A percentile compares a stretch with the other conserved stretches of the same genome.
phyloP scores from a whole-genome alignment of 83 land plant genomes.

The Diphasiastrum complanatum region DNA sequence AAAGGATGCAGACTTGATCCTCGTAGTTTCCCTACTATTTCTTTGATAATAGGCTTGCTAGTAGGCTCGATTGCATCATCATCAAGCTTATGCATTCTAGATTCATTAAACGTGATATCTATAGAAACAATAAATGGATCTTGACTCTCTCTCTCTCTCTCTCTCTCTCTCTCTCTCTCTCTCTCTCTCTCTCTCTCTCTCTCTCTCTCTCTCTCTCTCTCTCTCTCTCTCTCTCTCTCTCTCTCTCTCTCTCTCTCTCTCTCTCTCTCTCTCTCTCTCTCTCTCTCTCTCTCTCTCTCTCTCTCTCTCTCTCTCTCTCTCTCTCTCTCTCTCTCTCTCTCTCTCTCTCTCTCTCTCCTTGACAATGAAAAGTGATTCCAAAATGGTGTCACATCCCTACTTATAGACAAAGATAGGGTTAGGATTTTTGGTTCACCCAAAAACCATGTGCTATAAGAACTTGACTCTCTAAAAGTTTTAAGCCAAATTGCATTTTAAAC shows the following conservation, averaged over 20 bases:
- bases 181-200: conserved; percentile 3
- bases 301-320: conserved; percentile 3
- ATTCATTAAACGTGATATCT: no score
- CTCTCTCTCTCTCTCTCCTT: background rate
- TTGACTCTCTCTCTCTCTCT: conserved; percentile 3
- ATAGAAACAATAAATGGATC: no score
- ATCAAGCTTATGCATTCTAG: no score
- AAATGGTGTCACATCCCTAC: no score
- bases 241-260: conserved; percentile 3
- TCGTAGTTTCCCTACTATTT: background rate
- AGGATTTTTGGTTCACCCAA: no score
- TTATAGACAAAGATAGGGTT: no score
- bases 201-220: conserved; percentile 3
- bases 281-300: conserved; percentile 3
- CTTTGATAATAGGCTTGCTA: no score
- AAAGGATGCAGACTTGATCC: background rate
- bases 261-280: conserved; percentile 3
- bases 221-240: conserved; percentile 3
- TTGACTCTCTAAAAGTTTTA: no score
- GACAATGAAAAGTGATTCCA: no score
- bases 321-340: conserved; percentile 3
- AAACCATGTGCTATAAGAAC: no score
- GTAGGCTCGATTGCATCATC: no score
- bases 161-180: conserved; percentile 3
- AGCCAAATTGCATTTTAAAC: no score